Conservation (phyloP, 306 rosid species). For the Cucumis hystrix region DNA sequence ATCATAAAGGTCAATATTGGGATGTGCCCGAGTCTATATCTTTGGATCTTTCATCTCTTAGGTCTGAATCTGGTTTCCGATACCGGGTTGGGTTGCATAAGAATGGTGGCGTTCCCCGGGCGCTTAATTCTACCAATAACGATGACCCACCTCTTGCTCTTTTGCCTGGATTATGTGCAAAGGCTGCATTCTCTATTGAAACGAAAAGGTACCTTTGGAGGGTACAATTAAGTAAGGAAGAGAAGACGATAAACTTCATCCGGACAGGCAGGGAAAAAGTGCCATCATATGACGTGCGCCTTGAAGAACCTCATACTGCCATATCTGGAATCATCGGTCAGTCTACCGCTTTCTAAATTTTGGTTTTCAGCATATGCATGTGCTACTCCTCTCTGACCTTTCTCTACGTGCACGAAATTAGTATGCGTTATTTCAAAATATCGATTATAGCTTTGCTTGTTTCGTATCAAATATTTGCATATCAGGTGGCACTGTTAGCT, state of each 20-base stretch:
- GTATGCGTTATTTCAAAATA: not conserved
- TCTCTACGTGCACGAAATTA: not conserved
- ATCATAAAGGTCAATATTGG: constrained; percentile 86
- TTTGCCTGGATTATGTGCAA: constrained; percentile 69
- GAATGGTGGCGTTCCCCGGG: constrained; percentile 50
- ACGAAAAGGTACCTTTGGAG: constrained; percentile 58
- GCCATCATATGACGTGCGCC: constrained; percentile 46
- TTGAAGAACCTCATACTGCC: constrained; percentile 61
- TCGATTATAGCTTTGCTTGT: not conserved
- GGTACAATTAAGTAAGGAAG: not conserved
- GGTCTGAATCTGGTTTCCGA: constrained; percentile 51
- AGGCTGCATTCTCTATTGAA: constrained; percentile 65
- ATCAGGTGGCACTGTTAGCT: constrained; percentile 31
- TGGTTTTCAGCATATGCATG: not conserved
- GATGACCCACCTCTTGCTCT: constrained; percentile 32
- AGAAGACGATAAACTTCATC: too few relatives aligned
- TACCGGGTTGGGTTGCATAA: constrained; percentile 68
- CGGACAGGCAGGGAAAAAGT: too few relatives aligned
- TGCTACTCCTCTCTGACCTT: not conserved
- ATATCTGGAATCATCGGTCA: constrained; percentile 71
- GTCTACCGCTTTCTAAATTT: not conserved
- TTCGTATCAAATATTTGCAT: constrained; percentile 1
- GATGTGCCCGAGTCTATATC: constrained; percentile 72
- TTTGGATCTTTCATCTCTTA: constrained; percentile 53
- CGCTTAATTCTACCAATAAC: constrained; percentile 25